Evolutionary conservation across 345 rosid genomes (phyloP), one percentile per base, ranked within the genome.

Genomic region (Linum tenue): DNA sequence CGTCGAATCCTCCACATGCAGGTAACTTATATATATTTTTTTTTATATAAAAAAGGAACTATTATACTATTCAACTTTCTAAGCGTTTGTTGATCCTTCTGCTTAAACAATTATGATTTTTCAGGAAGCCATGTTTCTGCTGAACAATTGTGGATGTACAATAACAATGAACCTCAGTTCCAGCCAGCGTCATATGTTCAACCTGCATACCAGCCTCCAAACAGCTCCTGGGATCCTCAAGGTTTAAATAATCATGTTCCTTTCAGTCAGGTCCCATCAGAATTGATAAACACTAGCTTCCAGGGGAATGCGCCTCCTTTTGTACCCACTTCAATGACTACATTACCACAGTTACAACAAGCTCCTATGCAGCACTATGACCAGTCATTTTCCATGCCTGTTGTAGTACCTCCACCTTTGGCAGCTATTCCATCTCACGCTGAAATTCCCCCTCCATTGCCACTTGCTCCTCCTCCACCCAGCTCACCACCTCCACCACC

Each of bases 381-480:
- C 76, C 91, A 83, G 65, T 68, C 72, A 74, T 84, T 79, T 69
- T 73, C 88, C 37, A 72, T 74, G 76, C 82, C 83, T 63, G 74
- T 76, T 77, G 71, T 67, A 48, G 31, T 22, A 50, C 86, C 80
- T 37, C 87, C 78, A 38, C 78, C 82, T 37, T 70, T 70, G 55
- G 66, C 82, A 60, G 77, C 84, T 48, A 60, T 73, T 62, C 79
- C 81, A 16, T 84, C 81, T 60, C 86, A 73, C 39, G 77, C 81
- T 68, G 77, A 72, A 65, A 71, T 75, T 65, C 82, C 72, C 5
- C 88, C 85, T 67, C 80, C 81, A 6, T 64, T 96, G 56, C 85
- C 94, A 60, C 91, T 92, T 71, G 87, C 75, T 70, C 97, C 98
- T 56, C 90, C 96, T 69, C 97, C 95, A 55, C 97, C 96, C 60